Evolutionary conservation across 2,329 filamentous ascomycete genomes (phyloP), one percentile per base, ranked within the genome.

Genomic region (Leptoxyphium fumago): DNA sequence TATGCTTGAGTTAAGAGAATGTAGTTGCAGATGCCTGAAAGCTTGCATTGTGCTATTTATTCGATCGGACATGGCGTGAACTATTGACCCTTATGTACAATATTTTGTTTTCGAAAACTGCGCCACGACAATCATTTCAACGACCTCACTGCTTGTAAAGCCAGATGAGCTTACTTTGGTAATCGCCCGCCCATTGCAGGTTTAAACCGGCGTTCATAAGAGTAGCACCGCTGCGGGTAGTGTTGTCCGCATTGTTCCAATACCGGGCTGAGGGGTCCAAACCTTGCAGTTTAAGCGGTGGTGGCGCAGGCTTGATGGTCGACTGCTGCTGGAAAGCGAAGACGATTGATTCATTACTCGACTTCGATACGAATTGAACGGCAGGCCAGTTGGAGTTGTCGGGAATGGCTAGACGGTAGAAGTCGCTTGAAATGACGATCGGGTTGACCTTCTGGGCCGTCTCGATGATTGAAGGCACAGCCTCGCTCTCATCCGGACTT

Each of bases 181-280:
- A 78, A 50, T 79, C 75, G 0, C 59, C 63, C 1, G 61, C 52
- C 49, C 77, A 72, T 4, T 58, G 50, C 56, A 70, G 65, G 58
- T 78, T 74, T 32, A 82, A 52, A 0, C 77, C 78, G 1, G 66
- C 65, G 48, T 77, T 80, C 74, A 80, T 79, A 53, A 80, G 63
- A 7, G 74, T 79, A 9, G 69, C 67, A 0, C 77, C 78, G 0
- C 71, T 73, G 47, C 72, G 73, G 6, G 67, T 70, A 21, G 59
- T 63, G 28, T 73, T 69, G 0, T 71, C 73, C 38, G 71, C 64
- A 14, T 76, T 60, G 13, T 60, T 69, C 11, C 47, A 54, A 51
- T 81, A 82, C 41, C 56, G 67, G 0, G 75, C 74, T 5, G 53
- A 46, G 0, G 70, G 51, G 45, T 80, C 76, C 43, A 82, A 53